Evolutionary conservation across 192 early-diverging fungal genomes (phyloP), one percentile per base, ranked within the genome.

Genomic region (Coemansia sp.): DNA sequence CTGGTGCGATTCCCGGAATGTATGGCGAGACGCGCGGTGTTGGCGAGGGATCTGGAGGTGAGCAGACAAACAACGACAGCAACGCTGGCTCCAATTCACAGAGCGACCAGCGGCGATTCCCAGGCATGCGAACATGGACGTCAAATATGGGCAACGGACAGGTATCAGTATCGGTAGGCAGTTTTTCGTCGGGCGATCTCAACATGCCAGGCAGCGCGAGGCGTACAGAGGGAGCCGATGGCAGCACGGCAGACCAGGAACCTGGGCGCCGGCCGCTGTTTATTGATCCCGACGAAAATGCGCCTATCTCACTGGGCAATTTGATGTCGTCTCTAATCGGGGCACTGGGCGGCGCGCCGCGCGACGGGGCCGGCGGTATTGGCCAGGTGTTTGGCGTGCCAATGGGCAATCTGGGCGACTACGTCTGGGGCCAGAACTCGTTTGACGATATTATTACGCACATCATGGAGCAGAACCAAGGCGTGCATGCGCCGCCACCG

Each of bases 391-490:
- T 77, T 67, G 77, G 70, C 12, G 62, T 77, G 14, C 71, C 80
- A n/a, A 66, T 77, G 2, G 85, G 83, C 28, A 81, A 88, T 46
- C 81, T 87, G 25, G 83, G 84, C 43, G 95, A 97, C 77, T 97
- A 97, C 73, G 95, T 83, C 6, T 90, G 91, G 76, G 89, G 90
- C 28, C 87, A 90, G 40, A 66, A 77, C 56, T 91, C 86, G 18
- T 80, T 94, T 18, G 95, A 97, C 70, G 88, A 91, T 64, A 91
- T 98, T 53, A 90, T 98, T 43, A 85, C 91, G 7, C 91, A 89
- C 56, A 69, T 89, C 66, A 90, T 91, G 90, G 88, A 91, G 47
- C 84, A 89, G 54, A 84, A 87, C 54, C 87, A 82, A 16, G 61
- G 67, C 28, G 65, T 38, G 1, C 58, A 71, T 32, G 67, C 67